Base-by-base conservation (phyloP, 192 early-diverging fungal genomes). In the Borealophlyctis nickersoniae region DNA sequence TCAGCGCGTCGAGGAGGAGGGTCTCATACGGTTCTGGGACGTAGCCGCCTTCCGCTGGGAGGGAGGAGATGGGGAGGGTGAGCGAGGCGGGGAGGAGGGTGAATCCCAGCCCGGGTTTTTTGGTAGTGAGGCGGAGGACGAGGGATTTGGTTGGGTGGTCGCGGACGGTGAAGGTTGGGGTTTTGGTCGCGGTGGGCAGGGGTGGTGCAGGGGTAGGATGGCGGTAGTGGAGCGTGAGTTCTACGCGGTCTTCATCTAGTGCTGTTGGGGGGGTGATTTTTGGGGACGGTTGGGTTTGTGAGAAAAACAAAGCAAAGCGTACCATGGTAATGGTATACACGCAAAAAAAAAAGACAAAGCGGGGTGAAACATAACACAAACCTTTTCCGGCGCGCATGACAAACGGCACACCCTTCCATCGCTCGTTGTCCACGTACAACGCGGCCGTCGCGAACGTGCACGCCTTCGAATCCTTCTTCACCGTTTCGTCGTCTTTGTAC, bases 21-120 rank as follows among this genome's bases (percentile, higher is more conserved):
- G 89, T 79, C 53, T 92, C 91, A 65, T 95, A 95, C 14, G 92
- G 91, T 55, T 92, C 90, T 26, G 92, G 92, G 67, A 93, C 91
- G 73, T 84, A 80, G 24, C 84, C 56, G 62, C 86, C 85, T 36
- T 84, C 81, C 73, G 31, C 52, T 23, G 88, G 91, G 45, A 89
- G 86, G 62, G 80, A 77, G 35, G 81, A 76, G 73, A 93, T 91
- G 7, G 87, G 83, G 58, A 92, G 70, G 63, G 91, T 89, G 22
- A 95, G 80, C 66, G 92, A 91, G 1, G 87, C 87, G 70, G 88
- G 85, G 45, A 86, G 81, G 58, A 86, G 86, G 49, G 89, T 82
- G 78, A 86, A 87, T 3, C 86, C 86, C 9, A 19, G 7, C 24
- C 92, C 92, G 14, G 90, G 90, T 54, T 85, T 79, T 73, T 94